These are phyloP conservation scores for Corymbia calophylla DNA, from an alignment of 441 rosid species.

Conservation along the genomic window DNA sequence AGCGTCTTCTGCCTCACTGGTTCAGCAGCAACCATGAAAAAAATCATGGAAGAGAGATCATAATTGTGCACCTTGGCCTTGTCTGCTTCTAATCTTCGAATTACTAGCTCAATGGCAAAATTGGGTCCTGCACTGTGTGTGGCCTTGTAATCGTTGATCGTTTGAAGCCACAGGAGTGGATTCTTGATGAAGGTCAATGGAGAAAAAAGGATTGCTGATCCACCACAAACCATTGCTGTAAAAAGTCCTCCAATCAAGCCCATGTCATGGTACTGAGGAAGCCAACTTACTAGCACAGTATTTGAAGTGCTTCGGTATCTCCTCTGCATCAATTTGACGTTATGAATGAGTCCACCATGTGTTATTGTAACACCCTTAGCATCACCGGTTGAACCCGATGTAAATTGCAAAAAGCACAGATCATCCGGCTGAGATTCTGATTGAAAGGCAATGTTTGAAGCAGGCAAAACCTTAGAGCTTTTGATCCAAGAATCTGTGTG, in stretches of 20 bases:
- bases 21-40: slow-evolving; percentile 77
- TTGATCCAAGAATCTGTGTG: slow-evolving; percentile 65
- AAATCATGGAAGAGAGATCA: slow-evolving; percentile 60
- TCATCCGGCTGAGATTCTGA: slow-evolving; percentile 37
- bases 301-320: slow-evolving; percentile 56
- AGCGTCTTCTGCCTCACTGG: slow-evolving; percentile 62
- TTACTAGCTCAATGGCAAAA: slow-evolving; percentile 56
- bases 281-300: slow-evolving; percentile 62
- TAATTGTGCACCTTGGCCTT: slow-evolving; percentile 24
- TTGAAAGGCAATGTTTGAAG: background rate
- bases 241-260: slow-evolving; percentile 73
- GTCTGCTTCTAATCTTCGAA: slow-evolving; percentile 49
- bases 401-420: slow-evolving; percentile 62
- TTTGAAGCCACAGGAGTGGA: slow-evolving; percentile 63
- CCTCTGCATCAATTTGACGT: slow-evolving; percentile 54
- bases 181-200: slow-evolving; percentile 56
- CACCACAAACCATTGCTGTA: slow-evolving; percentile 63
- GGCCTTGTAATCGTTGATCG: slow-evolving; percentile 43
- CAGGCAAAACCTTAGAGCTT: slow-evolving; percentile 19
- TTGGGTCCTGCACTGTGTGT: slow-evolving; percentile 77
- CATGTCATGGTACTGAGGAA: slow-evolving; percentile 82
- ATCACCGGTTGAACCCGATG: slow-evolving; percentile 76
- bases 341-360: slow-evolving; percentile 61
- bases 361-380: slow-evolving; percentile 75
- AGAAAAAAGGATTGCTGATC: slow-evolving; percentile 51